Base-by-base conservation (phyloP, 495 filamentous ascomycete species). In the Saxophila tyrrhenica region DNA sequence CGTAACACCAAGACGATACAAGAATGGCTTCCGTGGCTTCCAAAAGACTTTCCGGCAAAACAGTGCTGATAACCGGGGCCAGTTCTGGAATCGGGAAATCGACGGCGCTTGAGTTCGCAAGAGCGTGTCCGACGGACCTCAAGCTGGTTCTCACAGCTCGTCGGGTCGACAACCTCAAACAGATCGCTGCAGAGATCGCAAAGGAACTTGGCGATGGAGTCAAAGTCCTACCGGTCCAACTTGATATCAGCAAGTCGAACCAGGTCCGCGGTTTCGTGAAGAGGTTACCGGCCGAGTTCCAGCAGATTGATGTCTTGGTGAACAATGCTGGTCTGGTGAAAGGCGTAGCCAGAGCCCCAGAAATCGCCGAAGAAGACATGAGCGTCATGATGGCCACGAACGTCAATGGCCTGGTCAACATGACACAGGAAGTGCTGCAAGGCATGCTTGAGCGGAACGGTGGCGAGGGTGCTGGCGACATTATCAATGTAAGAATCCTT, bases 271-370 rank as follows among this genome's bases (percentile, higher is more conserved):
- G 72, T 22, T 94, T 98, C 66, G 80, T 96, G 21, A 70, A 68
- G 0, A 75, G 72, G 11, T 65, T 97, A 62, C 89, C 90, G 0
- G 79, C 81, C 51, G 92, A 89, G 65, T 98, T 86, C 69, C 79
- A 80, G 70, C 82, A 87, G 32, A 86, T 97, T 55, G 81, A 96
- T 72, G 78, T 98, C 11, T 66, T 98, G 59, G 89, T 98, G 2
- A 98, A 98, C 69, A 98, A 97, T 78, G 92, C 92, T 70, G 89
- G 89, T 29, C 76, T 95, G 15, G 89, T 94, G 38, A 89, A 85
- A 70, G 89, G 89, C 59, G 79, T 94, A 45, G 92, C 85, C 21
- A 82, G 87, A 66, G 88, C 89, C 0, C 88, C 88, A 52, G 76
- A 86, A 43, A 96, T 98, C 65, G 74, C 70, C 25, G 75, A 86